Evolutionary conservation across 148 eudicot species (phyloP), one percentile per base, ranked within the genome.

Genomic region (Gaultheria prostrata): DNA sequence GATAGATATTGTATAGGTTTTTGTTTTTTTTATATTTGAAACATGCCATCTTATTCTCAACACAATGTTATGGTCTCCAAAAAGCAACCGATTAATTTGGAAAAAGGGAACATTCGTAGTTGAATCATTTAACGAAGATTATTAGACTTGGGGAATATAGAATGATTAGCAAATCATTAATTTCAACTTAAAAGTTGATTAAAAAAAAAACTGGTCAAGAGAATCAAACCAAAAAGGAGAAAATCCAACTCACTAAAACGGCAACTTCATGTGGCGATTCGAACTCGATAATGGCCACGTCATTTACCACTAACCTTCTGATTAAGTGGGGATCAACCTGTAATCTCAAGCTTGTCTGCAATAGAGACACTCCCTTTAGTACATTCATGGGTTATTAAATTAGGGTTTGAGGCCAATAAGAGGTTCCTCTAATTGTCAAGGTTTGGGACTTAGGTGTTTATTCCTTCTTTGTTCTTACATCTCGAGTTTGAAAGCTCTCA

Each of bases 101-200:
- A 7, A 18, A 35, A 72, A 39, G 48, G 48, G 13, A 35, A 72
- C 24, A 35, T 35, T 15, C 76, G 1, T 33, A 39, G 8, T 17
- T 7, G 48, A 35, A 72, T 39, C 18, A 39, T 18, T 39, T 17
- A 72, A 35, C 12, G 46, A 35, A 35, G 48, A 18, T 33, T 17
- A 18, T 33, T 17, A 35, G 76, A 33, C 18, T 15, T 39, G 4
- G 26, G 77, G 33, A 51, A 18, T 43, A n/a, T 67, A 65, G 12
- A 69, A 84, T 78, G 85, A 84, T 53, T 51, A 84, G 82, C 21
- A 39, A 84, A 84, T 78, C n/a, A 84, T 24, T 39, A 39, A 39
- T 39, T 76, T 39, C 20, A 39, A 56, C 57, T 26, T 30, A 48
- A 81, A 81, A 49, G 17, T 45, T 48, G 48, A 24, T 17, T 13